Evolutionary conservation across 2,329 filamentous ascomycete genomes (phyloP).

Genomic region (Aspergillus brunneoviolaceus): DNA sequence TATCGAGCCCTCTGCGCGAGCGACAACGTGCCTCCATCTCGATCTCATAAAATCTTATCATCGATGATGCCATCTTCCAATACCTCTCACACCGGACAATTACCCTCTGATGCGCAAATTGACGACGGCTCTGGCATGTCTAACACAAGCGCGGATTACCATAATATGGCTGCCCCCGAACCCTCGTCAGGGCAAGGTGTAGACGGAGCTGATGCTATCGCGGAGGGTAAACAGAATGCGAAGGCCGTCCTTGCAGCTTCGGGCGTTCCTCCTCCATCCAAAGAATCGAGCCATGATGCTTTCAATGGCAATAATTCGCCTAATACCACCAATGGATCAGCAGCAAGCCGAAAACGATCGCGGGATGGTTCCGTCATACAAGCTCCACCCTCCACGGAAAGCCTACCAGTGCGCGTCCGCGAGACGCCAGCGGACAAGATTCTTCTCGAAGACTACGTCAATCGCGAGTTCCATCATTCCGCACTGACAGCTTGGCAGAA

Average conservation of each 20-base stretch:
- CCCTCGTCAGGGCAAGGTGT: conserved; percentile 23
- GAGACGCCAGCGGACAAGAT: conserved; percentile 50
- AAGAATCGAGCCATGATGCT: conserved; percentile 31
- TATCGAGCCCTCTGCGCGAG: conserved; percentile 22
- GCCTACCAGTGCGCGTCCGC: conserved; percentile 36
- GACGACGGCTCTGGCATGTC: conserved; percentile 28
- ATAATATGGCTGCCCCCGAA: conserved; percentile 24
- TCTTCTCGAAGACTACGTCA: conserved; percentile 63
- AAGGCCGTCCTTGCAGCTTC: conserved; percentile 59
- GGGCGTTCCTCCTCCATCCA: conserved; percentile 30
- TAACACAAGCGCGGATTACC: conserved; percentile 20
- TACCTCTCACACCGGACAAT: conserved; percentile 26
- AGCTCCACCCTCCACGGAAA: conserved; percentile 35
- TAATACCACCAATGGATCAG: conserved; percentile 48
- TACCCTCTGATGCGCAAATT: conserved; percentile 23
- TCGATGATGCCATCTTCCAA: conserved; percentile 39
- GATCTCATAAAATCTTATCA: conserved; percentile 7
- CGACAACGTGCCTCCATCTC: conserved; percentile 16
- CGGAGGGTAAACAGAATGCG: conserved; percentile 60
- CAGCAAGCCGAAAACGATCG: conserved; percentile 57
- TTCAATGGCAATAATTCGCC: conserved; percentile 29
- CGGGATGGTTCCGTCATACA: conserved; percentile 58
- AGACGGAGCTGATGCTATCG: conserved; percentile 48
- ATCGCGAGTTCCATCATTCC: conserved; percentile 61
- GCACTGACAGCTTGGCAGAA: conserved; percentile 54